These are phyloP conservation scores for Hypoxylon fragiforme DNA, from an alignment of 495 filamentous ascomycete species.

Conservation along the genomic window DNA sequence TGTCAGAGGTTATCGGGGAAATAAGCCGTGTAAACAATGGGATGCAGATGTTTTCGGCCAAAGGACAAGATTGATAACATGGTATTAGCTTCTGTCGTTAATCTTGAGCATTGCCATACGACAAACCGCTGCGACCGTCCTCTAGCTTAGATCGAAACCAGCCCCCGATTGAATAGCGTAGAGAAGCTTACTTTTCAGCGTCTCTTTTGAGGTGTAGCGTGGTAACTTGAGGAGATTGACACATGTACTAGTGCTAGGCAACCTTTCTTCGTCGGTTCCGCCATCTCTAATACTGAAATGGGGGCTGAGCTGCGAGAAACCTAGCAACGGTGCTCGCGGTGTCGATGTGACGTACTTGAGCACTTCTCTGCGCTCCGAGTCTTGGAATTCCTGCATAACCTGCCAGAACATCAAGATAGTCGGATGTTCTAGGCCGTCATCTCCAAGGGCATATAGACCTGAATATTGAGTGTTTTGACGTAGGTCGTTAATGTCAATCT, in stretches of 20 bases:
- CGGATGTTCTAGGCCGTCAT: slow-evolving; percentile 83
- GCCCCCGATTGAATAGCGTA: slow-evolving; percentile 92
- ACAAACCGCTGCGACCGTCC: background rate
- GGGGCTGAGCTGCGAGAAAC: slow-evolving; percentile 84
- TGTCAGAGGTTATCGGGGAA: no score
- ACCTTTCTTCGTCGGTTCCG: slow-evolving; percentile 72
- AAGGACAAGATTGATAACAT: no score
- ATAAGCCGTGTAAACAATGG: no score
- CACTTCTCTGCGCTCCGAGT: slow-evolving; percentile 79
- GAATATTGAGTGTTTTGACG: slow-evolving; percentile 85
- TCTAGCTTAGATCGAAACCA: slow-evolving; percentile 87
- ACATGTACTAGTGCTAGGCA: slow-evolving; percentile 96
- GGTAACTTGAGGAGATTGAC: slow-evolving; percentile 95
- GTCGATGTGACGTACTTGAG: slow-evolving; percentile 96
- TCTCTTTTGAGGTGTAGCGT: slow-evolving; percentile 66
- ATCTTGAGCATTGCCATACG: background rate
- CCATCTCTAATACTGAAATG: slow-evolving; percentile 89
- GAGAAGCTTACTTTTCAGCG: slow-evolving; percentile 75
- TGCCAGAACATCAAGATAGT: slow-evolving; percentile 89
- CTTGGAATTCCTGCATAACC: slow-evolving; percentile 74
- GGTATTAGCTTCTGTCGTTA: no score
- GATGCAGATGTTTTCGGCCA: no score
- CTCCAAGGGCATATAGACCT: slow-evolving; percentile 83
- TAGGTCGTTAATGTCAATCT: slow-evolving; percentile 87
- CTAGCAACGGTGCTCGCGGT: slow-evolving; percentile 85